Base-by-base conservation (phyloP, 148 eudicot genomes). In the Hydrangea macrophylla region DNA sequence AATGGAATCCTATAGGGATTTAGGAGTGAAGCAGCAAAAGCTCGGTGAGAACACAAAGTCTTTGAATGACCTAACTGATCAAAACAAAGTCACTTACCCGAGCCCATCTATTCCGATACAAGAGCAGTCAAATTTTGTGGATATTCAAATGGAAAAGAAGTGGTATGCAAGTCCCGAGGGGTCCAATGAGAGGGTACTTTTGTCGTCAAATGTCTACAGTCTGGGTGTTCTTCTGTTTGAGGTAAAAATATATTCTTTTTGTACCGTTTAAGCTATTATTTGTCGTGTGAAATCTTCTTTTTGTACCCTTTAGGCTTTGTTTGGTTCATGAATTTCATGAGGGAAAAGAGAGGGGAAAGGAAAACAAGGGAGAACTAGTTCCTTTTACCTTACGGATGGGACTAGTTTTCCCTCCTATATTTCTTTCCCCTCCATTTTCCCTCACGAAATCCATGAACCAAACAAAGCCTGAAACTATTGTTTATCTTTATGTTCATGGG, bases 211-310 rank as follows among this genome's bases (percentile, higher is more conserved):
- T 79, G 75, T 84, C 58, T 87, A 87, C 36, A 39, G 78, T 64
- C 82, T 87, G 55, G 92, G 92, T 44, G 71, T 84, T 70, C 72
- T 87, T 24, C 77, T 85, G 70, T 87, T 87, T 82, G 92, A 87
- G 92, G 92, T 87, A 60, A 63, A 78, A 27, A 61, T 20, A 26
- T 44, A 11, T 9, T 55, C 6, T 20, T 35, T 4, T 30, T 30
- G 32, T 35, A 68, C 31, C 42, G 24, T 25, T n/a, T 36, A 65
- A 68, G 26, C 26, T 2, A 13, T 9, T 22, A 1, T 27, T 57
- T 57, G 18, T 57, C 39, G 8, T 35, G 5, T 35, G 8, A 35
- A 35, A 35, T 35, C 8, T 35, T 35, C 39, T 35, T 35, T 35
- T 35, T 35, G 8, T 35, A 35, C 8, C 39, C 39, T 35, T 35